Evolutionary conservation across 352 stramenopile genomes (phyloP), one percentile per base, ranked within the genome.

Genomic region (Globisporangium nodosum): DNA sequence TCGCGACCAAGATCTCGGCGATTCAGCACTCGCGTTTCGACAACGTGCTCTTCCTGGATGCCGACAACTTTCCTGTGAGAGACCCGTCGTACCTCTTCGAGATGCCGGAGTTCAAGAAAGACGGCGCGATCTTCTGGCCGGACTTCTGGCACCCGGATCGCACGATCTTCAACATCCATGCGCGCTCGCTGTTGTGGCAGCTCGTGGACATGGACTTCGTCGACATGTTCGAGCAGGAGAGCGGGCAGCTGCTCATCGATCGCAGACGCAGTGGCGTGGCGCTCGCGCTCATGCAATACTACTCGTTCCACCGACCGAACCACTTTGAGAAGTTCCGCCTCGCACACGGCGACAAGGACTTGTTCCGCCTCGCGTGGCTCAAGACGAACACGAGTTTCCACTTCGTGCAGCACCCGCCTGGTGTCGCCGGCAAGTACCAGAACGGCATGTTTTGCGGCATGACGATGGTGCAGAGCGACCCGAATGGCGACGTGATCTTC

Each of bases 141-240:
- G 81, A 92, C 49, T 88, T 88, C 55, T 92, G 77, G 77, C 79
- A 89, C 54, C 82, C 82, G 5, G 57, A 71, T 21, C 74, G 81
- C 52, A 88, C 78, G 43, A 87, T 87, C 37, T 90, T 88, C 64
- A 85, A 85, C 48, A 76, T 90, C 54, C 76, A 88, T 53, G 51
- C 60, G 49, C 65, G 71, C 7, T 87, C 73, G 16, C 60, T 90
- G 30, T 51, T 89, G 20, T 90, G 80, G 78, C 59, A 85, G 60
- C 70, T 86, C n/a, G 63, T 90, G 18, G 69, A 86, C 51, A 64
- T 89, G 46, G 50, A 68, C 12, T 81, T 78, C 20, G 64, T 88
- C 39, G 74, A 89, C 65, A 89, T 88, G 78, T 89, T 89, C 58
- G 82, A 92, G 59, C 80, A 90, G 60, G 82, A 92, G 52, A 90